Evolutionary conservation across 192 early-diverging fungal genomes (phyloP), one percentile per base, ranked within the genome.

Genomic region (Thoreauomyces humboldtii): DNA sequence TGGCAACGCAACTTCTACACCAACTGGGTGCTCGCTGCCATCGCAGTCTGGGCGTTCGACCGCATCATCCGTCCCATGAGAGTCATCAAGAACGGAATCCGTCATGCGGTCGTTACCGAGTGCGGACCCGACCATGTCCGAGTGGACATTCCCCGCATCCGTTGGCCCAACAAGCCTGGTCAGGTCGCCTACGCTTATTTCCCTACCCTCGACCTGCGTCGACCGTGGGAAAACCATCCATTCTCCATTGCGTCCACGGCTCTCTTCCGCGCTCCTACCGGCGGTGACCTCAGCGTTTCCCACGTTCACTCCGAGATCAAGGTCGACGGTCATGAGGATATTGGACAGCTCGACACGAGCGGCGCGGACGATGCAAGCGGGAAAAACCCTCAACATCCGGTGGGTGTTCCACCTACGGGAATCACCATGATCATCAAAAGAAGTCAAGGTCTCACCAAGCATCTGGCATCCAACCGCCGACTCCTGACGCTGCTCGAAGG

Each of bases 161-260:
- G 27, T 15, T 41, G 41, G 36, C 11, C 36, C n/a, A 33, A 21
- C 32, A 0, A 45, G 24, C 55, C 55, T 0, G 55, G 55, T n/a
- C 55, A 57, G 25, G 28, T 57, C 9, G 59, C 43, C 11, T 61
- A 61, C 36, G 17, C 29, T 22, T 46, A 61, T 44, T 61, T 61
- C 29, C 59, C 59, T 22, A 61, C 21, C 22, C 59, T 61, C 0
- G 29, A 46, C 41, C 36, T 29, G 15, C 21, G 19, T n/a, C 35
- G 59, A 14, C 43, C 43, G 0, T 61, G 59, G 59, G 59, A 61
- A 3, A 61, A 46, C 43, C 59, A 61, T 27, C 59, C 59, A n/a
- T 61, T 61, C 27, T 61, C 59, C 14, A 35, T 45, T 28, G 59
- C 28, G 28, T 57, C 55, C 29, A 34, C 55, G 12, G 34, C 1